Evolutionary conservation across 306 rosid species (phyloP).

Genomic region (Elaeagnus macrophylla): DNA sequence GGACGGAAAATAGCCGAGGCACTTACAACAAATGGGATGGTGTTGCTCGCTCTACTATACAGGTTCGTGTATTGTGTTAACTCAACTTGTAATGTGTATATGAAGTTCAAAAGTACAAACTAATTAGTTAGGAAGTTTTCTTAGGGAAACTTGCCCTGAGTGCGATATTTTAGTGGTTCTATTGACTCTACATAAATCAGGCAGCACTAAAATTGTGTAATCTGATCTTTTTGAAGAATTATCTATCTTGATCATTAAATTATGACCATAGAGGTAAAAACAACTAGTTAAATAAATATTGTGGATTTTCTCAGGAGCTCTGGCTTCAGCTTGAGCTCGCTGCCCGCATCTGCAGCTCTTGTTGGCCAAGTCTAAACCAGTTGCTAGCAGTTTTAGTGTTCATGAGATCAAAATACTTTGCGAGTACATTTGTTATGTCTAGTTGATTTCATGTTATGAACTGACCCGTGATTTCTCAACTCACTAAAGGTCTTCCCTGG

Average conservation of each 20-base stretch:
- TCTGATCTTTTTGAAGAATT: not conserved
- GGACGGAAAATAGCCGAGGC: constrained; percentile 82
- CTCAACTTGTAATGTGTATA: constrained; percentile 1
- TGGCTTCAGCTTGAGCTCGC: no score
- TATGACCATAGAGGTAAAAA: no score
- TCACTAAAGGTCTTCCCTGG: constrained; percentile 73
- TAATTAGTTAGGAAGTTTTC: not conserved
- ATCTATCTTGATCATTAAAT: no score
- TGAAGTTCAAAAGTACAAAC: not conserved
- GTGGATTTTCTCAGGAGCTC: no score
- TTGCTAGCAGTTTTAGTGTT: not conserved
- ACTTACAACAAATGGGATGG: constrained; percentile 79
- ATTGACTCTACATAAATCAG: not conserved
- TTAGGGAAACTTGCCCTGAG: not conserved
- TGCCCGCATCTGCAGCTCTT: no score
- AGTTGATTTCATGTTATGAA: not conserved
- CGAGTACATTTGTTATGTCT: not conserved
- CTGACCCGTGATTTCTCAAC: constrained; percentile 6
- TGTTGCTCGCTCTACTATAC: constrained; percentile 69
- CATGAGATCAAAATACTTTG: not conserved
- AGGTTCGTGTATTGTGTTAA: constrained; percentile 34
- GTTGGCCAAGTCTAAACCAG: not conserved
- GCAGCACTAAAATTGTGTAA: not conserved
- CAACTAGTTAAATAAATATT: no score
- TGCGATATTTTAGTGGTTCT: not conserved